A percentile compares a stretch with the other conserved stretches of the same genome.
These are phyloP conservation scores for Tylopilus cervinicoccineus DNA, from an alignment of 768 basidiomycete species.

Conservation along the genomic window DNA sequence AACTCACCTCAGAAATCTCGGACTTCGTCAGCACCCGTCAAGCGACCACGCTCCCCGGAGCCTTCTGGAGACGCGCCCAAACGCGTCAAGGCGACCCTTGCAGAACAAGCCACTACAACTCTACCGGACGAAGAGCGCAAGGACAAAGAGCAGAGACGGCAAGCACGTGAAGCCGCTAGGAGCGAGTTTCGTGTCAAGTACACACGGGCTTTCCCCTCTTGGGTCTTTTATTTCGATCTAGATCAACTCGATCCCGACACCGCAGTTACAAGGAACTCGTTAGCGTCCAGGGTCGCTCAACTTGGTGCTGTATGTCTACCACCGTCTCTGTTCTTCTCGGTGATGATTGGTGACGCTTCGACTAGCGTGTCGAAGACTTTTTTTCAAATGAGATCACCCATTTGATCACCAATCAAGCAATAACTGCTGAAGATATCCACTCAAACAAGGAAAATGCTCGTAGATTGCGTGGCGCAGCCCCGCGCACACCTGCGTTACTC, in stretches of 20 bases:
- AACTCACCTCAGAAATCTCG: slow-evolving; percentile 35
- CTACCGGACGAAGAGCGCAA: slow-evolving; percentile 37
- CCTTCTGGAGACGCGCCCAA: slow-evolving; percentile 38
- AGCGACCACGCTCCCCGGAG: slow-evolving; percentile 53
- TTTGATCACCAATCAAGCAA: slow-evolving; percentile 65
- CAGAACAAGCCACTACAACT: slow-evolving; percentile 19
- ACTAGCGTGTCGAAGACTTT: slow-evolving; percentile 80
- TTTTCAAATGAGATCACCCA: slow-evolving; percentile 87
- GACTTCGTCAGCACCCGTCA: slow-evolving; percentile 33
- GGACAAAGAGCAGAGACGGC: slow-evolving; percentile 44
- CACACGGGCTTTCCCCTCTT: slow-evolving; percentile 75
- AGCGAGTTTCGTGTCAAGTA: slow-evolving; percentile 83
- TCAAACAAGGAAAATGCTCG: slow-evolving; percentile 68
- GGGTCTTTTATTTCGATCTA: slow-evolving; percentile 84
- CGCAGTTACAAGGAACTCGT: slow-evolving; percentile 33
- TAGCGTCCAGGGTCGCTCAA: slow-evolving; percentile 55
- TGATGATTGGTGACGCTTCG: slow-evolving; percentile 2
- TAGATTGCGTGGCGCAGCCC: slow-evolving; percentile 26
- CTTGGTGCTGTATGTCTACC: slow-evolving; percentile 71
- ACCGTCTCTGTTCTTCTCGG: background rate
- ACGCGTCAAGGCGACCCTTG: slow-evolving; percentile 38
- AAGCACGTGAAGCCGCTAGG: slow-evolving; percentile 53
- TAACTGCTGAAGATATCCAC: slow-evolving; percentile 32
- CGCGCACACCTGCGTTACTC: slow-evolving; percentile 30
- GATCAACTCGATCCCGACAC: slow-evolving; percentile 39